Percentiles rank a stretch among this genome's conserved stretches.
These are phyloP conservation scores for Globisporangium perplexum DNA, from an alignment of 352 stramenopile genomes.

Conservation along the genomic window DNA sequence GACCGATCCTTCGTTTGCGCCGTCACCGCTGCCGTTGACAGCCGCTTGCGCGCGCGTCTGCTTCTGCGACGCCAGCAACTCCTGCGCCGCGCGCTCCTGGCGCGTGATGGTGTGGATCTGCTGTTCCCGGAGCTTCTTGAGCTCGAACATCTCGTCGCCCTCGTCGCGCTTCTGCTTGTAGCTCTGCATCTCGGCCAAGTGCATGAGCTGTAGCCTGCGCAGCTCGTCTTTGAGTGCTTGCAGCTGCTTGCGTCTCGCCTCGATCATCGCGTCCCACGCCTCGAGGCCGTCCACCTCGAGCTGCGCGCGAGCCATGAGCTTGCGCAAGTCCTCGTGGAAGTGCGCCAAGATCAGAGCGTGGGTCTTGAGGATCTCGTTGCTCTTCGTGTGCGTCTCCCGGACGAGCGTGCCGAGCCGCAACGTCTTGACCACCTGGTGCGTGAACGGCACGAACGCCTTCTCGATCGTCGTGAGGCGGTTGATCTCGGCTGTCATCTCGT, in stretches of 20 bases:
- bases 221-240: conserved; percentile 55
- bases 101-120: conserved; percentile 44
- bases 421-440: conserved; percentile 54
- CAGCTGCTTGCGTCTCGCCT: conserved; percentile 50
- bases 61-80: conserved; percentile 29
- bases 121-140: conserved; percentile 50
- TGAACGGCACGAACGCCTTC: conserved; percentile 74
- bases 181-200: conserved; percentile 57
- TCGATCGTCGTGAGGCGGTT: conserved; percentile 51
- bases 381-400: conserved; percentile 30
- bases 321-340: conserved; percentile 56
- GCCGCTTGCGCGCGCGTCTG: conserved; percentile 26
- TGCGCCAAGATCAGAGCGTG: conserved; percentile 40
- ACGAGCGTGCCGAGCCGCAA: conserved; percentile 36
- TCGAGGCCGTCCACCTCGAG: conserved; percentile 50
- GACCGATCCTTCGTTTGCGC: conserved; percentile 2
- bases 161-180: conserved; percentile 55
- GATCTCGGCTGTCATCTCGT: conserved; percentile 64
- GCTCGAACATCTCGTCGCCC: conserved; percentile 54
- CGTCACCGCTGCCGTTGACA: conserved; percentile 5
- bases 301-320: conserved; percentile 43
- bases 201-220: conserved; percentile 39
- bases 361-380: conserved; percentile 28
- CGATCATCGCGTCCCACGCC: conserved; percentile 65
- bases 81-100: conserved; percentile 32